These are phyloP conservation scores for Phlebiopsis flavidoalba DNA, from an alignment of 768 basidiomycete species.

Conservation along the genomic window DNA sequence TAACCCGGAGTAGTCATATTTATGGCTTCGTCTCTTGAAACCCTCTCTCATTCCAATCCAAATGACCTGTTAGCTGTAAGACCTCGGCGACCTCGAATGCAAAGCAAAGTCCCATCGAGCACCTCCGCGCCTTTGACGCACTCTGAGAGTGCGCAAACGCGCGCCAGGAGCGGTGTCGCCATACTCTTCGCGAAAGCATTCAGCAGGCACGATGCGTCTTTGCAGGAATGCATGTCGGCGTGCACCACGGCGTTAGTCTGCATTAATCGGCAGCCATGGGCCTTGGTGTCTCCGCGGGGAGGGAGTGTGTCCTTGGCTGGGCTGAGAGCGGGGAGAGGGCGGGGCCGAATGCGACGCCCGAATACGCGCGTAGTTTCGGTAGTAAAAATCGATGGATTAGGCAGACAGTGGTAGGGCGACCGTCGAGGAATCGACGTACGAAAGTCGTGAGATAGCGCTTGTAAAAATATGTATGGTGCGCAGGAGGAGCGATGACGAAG, in stretches of 20 bases:
- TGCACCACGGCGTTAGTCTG: constrained; percentile 48
- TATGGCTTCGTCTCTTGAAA: neutral
- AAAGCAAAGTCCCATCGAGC: constrained; percentile 64
- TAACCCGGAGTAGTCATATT: constrained; percentile 11
- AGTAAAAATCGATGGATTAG: constrained; percentile 51
- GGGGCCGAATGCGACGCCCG: constrained; percentile 4
- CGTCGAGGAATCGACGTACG: constrained; percentile 13
- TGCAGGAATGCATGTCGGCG: constrained; percentile 53
- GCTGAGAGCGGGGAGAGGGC: constrained; percentile 20
- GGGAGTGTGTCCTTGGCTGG: constrained; percentile 21
- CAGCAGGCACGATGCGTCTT: constrained; percentile 48
- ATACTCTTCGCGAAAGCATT: constrained; percentile 41
- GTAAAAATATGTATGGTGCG: too few species aligned
- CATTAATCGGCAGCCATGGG: constrained; percentile 56
- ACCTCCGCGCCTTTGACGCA: constrained; percentile 43
- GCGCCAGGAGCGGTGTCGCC: constrained; percentile 32
- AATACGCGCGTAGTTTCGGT: too few species aligned
- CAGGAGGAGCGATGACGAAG: constrained; percentile 13
- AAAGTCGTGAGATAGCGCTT: too few species aligned
- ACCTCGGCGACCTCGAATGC: constrained; percentile 47
- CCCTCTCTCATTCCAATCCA: constrained; percentile 16
- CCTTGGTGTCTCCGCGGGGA: constrained; percentile 42
- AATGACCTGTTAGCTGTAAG: constrained; percentile 40
- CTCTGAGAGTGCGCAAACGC: constrained; percentile 22
- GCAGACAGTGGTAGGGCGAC: constrained; percentile 49